Evolutionary conservation across 1,139 yeast genomes (phyloP).

Genomic region (Geotrichum klebahnii): DNA sequence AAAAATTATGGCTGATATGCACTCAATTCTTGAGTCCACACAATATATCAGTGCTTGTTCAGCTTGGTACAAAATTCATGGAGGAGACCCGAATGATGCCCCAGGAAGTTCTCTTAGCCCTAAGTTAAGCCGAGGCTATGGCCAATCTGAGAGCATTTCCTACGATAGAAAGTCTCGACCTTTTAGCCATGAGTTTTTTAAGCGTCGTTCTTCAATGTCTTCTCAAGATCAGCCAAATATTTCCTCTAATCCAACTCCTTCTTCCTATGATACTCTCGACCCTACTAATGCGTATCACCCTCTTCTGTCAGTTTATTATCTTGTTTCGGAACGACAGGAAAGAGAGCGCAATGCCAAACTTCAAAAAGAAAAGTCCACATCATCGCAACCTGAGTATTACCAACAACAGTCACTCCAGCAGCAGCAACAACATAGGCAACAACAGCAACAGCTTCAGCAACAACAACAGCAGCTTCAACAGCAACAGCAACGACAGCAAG

Average conservation of each 20-base stretch:
- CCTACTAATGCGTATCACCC: slow-evolving; percentile 94
- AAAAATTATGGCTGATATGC: slow-evolving; percentile 56
- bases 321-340: slow-evolving; percentile 79
- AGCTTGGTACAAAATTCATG: slow-evolving; percentile 53
- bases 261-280: slow-evolving; percentile 44
- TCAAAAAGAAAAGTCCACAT: slow-evolving; percentile 23
- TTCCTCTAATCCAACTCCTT: slow-evolving; percentile 7
- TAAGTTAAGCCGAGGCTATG: neutral
- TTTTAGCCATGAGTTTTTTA: slow-evolving; percentile 33
- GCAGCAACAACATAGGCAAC: slow-evolving; percentile 21
- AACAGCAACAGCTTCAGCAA: neutral
- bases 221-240: slow-evolving; percentile 2
- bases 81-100: slow-evolving; percentile 19
- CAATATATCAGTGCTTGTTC: slow-evolving; percentile 64
- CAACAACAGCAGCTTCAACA: slow-evolving; percentile 23
- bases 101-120: slow-evolving; percentile 7
- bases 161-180: slow-evolving; percentile 21
- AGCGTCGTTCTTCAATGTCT: slow-evolving; percentile 15
- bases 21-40: slow-evolving; percentile 56
- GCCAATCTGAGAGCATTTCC: neutral
- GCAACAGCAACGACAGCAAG: slow-evolving; percentile 26
- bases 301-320: slow-evolving; percentile 73
- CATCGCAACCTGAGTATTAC: slow-evolving; percentile 15
- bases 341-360: slow-evolving; percentile 49
- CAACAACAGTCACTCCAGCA: slow-evolving; percentile 20